phyloP scores from a whole-genome alignment of 1,139 yeast species.

The Lodderomyces margitis region DNA sequence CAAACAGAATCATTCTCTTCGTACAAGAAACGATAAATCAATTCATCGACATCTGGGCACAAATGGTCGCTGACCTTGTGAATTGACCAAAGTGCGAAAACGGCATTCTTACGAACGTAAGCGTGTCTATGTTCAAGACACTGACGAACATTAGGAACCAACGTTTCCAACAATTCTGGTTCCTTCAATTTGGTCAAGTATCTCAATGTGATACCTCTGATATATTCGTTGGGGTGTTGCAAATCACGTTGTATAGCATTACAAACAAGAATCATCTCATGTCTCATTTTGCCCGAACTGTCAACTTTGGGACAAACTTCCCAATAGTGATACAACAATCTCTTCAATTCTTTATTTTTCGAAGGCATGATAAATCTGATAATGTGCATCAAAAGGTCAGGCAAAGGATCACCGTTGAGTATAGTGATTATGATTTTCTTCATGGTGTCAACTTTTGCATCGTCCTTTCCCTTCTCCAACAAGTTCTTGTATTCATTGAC shows the following conservation, averaged over 20 bases:
- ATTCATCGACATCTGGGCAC: conserved; percentile 92
- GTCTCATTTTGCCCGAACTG: conserved; percentile 85
- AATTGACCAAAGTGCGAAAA: conserved; percentile 83
- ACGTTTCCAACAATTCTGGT: conserved; percentile 90
- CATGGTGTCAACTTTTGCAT: conserved; percentile 86
- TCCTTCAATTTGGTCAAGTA: conserved; percentile 88
- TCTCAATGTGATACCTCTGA: conserved; percentile 92
- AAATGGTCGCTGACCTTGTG: conserved; percentile 80
- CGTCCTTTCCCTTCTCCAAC: conserved; percentile 89
- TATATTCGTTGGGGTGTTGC: conserved; percentile 96
- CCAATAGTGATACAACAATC: conserved; percentile 94
- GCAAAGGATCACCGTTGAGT: conserved; percentile 91
- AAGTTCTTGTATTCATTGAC: conserved; percentile 73
- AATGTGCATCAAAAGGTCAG: conserved; percentile 95
- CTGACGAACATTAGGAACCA: conserved; percentile 88
- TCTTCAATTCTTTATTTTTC: conserved; percentile 84
- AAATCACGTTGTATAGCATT: conserved; percentile 96
- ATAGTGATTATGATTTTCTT: conserved; percentile 79
- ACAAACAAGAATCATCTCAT: conserved; percentile 98
- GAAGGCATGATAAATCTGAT: conserved; percentile 98
- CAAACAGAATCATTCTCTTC: conserved; percentile 92
- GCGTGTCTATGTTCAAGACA: conserved; percentile 97
- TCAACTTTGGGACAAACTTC: conserved; percentile 95
- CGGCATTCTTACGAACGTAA: conserved; percentile 96
- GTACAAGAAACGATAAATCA: conserved; percentile 67